A percentile compares a stretch with the other conserved stretches of the same genome.
Conservation (phyloP, 2,329 filamentous ascomycete species). For the Aplosporella prunicola region DNA sequence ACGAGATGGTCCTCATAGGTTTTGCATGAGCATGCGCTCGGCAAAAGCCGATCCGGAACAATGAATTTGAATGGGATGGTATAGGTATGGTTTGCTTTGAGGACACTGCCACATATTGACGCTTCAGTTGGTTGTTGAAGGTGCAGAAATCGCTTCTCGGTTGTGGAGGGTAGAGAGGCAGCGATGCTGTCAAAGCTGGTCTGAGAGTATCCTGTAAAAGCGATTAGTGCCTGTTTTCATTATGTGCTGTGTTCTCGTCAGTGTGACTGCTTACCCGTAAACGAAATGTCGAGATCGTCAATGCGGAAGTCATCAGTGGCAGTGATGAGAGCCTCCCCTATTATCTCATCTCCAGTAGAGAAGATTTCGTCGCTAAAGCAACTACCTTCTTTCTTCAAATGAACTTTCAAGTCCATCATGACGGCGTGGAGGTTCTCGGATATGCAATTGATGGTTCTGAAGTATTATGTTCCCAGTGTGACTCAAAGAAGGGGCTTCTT, state of each 20-base stretch:
- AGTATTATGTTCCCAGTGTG: background rate
- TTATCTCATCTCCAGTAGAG: background rate
- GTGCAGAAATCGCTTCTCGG: background rate
- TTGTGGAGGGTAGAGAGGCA: background rate
- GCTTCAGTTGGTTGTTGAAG: background rate
- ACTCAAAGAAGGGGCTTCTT: too few species aligned
- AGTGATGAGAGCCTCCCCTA: background rate
- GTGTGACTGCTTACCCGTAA: background rate
- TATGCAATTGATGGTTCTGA: background rate
- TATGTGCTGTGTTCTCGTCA: background rate
- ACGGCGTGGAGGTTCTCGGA: background rate
- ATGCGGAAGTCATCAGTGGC: background rate
- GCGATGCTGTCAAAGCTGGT: background rate
- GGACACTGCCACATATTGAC: background rate
- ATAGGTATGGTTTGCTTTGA: background rate
- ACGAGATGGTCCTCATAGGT: background rate
- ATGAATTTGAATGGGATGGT: slow-evolving; percentile 1
- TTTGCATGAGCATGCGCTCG: background rate
- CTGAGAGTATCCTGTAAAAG: background rate
- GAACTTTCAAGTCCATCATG: background rate
- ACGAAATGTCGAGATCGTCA: background rate
- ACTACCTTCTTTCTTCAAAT: background rate
- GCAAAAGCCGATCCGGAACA: background rate
- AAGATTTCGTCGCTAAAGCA: background rate
- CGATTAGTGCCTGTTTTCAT: background rate